Conservation (phyloP, 306 rosid genomes). For the Quercus cerris region DNA sequence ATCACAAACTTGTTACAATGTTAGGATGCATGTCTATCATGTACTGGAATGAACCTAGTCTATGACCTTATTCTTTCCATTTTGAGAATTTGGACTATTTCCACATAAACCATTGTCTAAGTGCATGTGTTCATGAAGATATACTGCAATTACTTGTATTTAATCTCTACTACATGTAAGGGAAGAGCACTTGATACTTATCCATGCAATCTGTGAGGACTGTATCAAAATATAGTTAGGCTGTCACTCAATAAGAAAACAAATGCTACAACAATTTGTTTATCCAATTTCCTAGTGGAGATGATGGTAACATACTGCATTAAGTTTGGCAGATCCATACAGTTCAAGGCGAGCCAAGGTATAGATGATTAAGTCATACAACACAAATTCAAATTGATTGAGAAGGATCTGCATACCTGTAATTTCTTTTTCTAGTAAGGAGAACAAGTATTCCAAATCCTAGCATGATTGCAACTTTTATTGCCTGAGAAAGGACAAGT, state of each 20-base stretch:
- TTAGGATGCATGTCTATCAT: background rate
- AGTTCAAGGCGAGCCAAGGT: background rate
- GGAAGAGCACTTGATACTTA: too few relatives aligned
- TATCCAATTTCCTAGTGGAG: background rate
- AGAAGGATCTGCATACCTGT: slow-evolving; percentile 30
- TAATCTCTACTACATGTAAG: too few relatives aligned
- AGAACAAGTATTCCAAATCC: slow-evolving; percentile 89
- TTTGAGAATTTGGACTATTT: too few relatives aligned
- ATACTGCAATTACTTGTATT: background rate
- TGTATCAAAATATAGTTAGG: background rate
- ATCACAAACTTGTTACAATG: background rate
- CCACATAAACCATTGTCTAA: too few relatives aligned
- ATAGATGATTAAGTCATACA: background rate
- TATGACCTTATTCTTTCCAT: background rate
- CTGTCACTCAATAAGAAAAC: background rate
- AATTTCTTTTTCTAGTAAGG: slow-evolving; percentile 62
- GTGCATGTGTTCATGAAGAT: background rate
- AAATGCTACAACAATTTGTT: background rate
- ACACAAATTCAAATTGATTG: background rate
- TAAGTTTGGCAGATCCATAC: background rate
- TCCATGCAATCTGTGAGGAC: too few relatives aligned
- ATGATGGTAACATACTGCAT: background rate
- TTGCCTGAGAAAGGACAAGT: slow-evolving; percentile 41
- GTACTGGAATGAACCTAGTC: background rate
- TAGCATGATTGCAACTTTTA: slow-evolving; percentile 64